Base-by-base conservation (phyloP, 2,329 filamentous ascomycete species). In the Cordyceps cateniannulata region DNA sequence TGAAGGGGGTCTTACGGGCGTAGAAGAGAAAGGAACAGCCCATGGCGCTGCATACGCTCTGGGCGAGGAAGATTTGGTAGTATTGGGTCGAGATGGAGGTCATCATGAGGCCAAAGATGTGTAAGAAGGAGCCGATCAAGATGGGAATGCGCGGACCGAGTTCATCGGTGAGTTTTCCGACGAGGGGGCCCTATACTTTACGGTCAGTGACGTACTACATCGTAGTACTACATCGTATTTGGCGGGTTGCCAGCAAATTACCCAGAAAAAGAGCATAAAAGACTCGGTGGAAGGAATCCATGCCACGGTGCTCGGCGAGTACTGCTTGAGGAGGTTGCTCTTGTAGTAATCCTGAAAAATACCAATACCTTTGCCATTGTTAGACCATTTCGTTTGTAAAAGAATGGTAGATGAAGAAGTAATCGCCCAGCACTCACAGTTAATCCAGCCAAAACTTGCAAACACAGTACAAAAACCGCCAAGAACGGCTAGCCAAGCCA, bases 121-220 rank as follows among this genome's bases (percentile, higher is more conserved):
- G 60, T 1, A 62, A 18, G 16, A 59, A 47, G 20, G 60, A 47
- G 12, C 60, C 60, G 18, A 59, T 50, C 18, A 62, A 27, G 12
- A 62, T 65, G 67, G 3, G 48, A 16, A 45, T 42, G 8, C 55
- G 47, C 20, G 69, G 68, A 68, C 72, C 73, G 49, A 70, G 73
- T 9, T 73, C 63, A 20, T 70, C 64, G 32, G 71, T 71, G 44
- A 76, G 76, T 54, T 80, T 74, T 16, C 79, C 68, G 44, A 80
- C 75, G 35, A 72, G 69, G 48, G 69, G 63, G 58, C 72, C 71
- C 67, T 59, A 14, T 8, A 9, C n/a, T n/a, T n/a, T n/a, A n/a
- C n/a, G n/a, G n/a, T n/a, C n/a, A n/a, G n/a, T n/a, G n/a, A n/a
- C n/a, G n/a, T n/a, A n/a, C n/a, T n/a, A n/a, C n/a, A n/a, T n/a